These are phyloP conservation scores for Taphrina deformans DNA, from an alignment of 1,139 yeast genomes.

Conservation along the genomic window DNA sequence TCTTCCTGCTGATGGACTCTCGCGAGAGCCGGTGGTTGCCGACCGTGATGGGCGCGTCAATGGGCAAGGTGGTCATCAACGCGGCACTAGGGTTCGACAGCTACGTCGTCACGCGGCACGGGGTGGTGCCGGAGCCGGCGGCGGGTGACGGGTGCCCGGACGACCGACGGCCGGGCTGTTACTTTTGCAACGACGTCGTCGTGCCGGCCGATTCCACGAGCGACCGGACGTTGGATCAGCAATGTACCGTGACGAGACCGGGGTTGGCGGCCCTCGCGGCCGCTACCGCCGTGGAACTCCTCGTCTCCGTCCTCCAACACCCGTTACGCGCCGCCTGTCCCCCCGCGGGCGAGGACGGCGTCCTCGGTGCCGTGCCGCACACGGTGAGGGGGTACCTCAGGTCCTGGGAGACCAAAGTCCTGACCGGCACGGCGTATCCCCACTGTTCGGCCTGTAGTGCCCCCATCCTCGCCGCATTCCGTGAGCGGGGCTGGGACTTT, in stretches of 20 bases:
- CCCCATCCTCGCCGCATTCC: constrained; percentile 55
- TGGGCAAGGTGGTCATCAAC: constrained; percentile 72
- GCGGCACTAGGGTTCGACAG: constrained; percentile 96
- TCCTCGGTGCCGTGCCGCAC: constrained; percentile 76
- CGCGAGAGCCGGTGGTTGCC: constrained; percentile 97
- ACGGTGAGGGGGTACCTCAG: constrained; percentile 83
- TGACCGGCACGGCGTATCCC: constrained; percentile 69
- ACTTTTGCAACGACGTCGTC: constrained; percentile 91
- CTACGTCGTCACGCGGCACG: constrained; percentile 91
- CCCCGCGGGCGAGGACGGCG: constrained; percentile 36
- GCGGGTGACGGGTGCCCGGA: too few relatives aligned
- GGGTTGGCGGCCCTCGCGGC: constrained; percentile 91
- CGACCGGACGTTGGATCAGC: constrained; percentile 87
- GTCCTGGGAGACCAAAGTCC: constrained; percentile 61
- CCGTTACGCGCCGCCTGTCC: constrained; percentile 54
- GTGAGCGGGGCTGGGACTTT: constrained; percentile 72
- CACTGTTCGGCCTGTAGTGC: constrained; percentile 84
- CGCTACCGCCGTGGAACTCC: constrained; percentile 78
- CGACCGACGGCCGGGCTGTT: constrained; percentile 78
- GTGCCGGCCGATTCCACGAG: constrained; percentile 73
- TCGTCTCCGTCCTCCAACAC: constrained; percentile 74
- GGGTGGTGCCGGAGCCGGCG: too few relatives aligned
- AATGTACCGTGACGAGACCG: constrained; percentile 98
- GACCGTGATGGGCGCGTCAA: constrained; percentile 69
- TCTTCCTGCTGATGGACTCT: constrained; percentile 85